A percentile compares a stretch with the other conserved stretches of the same genome.
phyloP scores from a whole-genome alignment of 257 asterid genomes.

The Primulina huaijiensis region DNA sequence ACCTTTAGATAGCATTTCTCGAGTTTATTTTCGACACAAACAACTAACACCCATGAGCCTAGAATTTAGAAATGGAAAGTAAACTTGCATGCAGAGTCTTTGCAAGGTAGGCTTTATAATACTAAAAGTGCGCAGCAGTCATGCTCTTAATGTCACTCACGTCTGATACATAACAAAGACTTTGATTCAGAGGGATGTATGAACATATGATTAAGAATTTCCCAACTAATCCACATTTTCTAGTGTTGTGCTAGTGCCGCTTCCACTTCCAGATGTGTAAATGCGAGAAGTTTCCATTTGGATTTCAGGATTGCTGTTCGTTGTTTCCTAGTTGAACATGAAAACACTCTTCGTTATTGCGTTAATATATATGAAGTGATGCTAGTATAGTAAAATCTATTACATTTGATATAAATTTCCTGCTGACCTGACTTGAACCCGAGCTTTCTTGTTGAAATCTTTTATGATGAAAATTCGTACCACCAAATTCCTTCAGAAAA shows the following conservation, averaged over 20 bases:
- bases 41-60: no score
- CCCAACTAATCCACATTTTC: background rate
- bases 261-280: background rate
- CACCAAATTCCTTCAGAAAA: constrained; percentile 17
- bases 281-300: background rate
- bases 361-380: constrained; percentile 9
- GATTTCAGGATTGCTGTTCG: constrained; percentile 12
- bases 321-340: constrained; percentile 25
- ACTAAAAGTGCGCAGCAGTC: background rate
- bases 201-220: background rate
- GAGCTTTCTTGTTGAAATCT: constrained; percentile 6
- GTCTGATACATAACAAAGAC: no score
- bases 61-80: background rate
- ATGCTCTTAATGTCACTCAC: background rate
- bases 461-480: constrained; percentile 3
- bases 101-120: background rate
- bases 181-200: background rate
- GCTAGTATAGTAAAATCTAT: background rate
- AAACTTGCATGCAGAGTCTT: background rate
- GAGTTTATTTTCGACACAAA: background rate
- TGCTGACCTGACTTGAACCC: constrained; percentile 25
- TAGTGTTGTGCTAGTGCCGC: background rate
- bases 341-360: background rate
- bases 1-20: background rate
- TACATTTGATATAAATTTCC: background rate